These are phyloP conservation scores for Lentinus brumalis DNA, from an alignment of 768 basidiomycete species.

Conservation along the genomic window DNA sequence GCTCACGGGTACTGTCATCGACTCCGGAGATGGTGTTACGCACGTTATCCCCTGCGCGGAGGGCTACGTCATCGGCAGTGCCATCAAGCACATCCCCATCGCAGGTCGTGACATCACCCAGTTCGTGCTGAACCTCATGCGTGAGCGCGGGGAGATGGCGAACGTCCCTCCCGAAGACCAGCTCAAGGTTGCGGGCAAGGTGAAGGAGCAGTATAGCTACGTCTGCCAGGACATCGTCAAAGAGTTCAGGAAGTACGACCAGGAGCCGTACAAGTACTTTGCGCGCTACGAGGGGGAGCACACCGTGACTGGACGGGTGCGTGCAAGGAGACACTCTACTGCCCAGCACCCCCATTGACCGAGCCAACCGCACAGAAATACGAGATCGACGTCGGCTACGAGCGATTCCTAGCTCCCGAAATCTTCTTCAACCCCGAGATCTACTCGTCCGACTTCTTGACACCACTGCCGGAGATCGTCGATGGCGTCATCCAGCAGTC, in stretches of 20 bases:
- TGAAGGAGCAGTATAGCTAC: constrained; percentile 98
- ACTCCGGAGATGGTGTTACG: constrained; percentile 98
- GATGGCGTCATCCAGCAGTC: constrained; percentile 95
- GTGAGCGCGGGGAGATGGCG: constrained; percentile 91
- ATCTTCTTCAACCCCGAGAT: constrained; percentile 99
- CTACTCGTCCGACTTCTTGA: constrained; percentile 95
- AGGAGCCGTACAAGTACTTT: constrained; percentile 94
- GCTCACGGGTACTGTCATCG: constrained; percentile 95
- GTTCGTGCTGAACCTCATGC: constrained; percentile 93
- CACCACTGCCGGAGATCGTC: constrained; percentile 93
- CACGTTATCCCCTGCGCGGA: constrained; percentile 97
- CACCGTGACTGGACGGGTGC: constrained; percentile 86
- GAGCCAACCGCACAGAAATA: constrained; percentile 64
- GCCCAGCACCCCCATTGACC: neutral
- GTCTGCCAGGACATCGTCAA: constrained; percentile 99
- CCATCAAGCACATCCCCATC: constrained; percentile 98
- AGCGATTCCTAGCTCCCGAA: constrained; percentile 98
- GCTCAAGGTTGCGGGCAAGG: constrained; percentile 83
- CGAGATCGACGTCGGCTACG: constrained; percentile 91
- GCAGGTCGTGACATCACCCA: constrained; percentile 97
- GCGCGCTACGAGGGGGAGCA: constrained; percentile 93
- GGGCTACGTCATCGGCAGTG: constrained; percentile 98
- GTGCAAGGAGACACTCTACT: constrained; percentile 24
- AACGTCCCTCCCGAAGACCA: constrained; percentile 96
- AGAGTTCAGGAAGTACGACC: constrained; percentile 98